phyloP scores from a whole-genome alignment of 192 early-diverging fungal species.

The Linnemannia zychae region DNA sequence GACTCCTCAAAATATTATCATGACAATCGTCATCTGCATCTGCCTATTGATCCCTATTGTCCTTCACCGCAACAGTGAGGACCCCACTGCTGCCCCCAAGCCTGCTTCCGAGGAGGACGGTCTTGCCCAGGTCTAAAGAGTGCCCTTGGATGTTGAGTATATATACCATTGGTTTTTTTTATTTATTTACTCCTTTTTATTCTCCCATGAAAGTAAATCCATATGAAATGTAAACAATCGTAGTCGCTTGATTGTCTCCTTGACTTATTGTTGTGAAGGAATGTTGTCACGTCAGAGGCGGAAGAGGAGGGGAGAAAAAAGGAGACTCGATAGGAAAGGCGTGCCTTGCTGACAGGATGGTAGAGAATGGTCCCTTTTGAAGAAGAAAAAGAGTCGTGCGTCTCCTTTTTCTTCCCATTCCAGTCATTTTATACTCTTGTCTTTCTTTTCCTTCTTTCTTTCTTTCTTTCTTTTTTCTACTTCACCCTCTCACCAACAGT shows the following conservation, averaged over 20 bases:
- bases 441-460: neutral
- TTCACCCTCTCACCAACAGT: neutral
- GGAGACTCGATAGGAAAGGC: neutral
- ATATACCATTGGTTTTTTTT: neutral
- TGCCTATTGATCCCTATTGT: conserved; percentile 45
- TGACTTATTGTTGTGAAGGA: neutral
- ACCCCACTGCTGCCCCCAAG: conserved; percentile 26
- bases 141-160: neutral
- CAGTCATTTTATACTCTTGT: neutral
- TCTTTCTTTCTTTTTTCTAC: neutral
- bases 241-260: neutral
- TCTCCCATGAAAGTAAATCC: neutral
- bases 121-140: conserved; percentile 28
- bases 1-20: conserved; percentile 55
- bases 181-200: neutral
- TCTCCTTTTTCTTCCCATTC: neutral
- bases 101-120: conserved; percentile 21
- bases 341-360: neutral
- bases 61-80: conserved; percentile 34
- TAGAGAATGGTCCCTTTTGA: too few species aligned
- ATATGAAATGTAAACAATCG: neutral
- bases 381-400: neutral
- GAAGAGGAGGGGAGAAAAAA: neutral
- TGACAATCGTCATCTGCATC: conserved; percentile 41
- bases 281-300: neutral